A percentile compares a stretch with the other conserved stretches of the same genome.
phyloP scores from a whole-genome alignment of 1,139 yeast genomes.

The Geotrichum australiense region DNA sequence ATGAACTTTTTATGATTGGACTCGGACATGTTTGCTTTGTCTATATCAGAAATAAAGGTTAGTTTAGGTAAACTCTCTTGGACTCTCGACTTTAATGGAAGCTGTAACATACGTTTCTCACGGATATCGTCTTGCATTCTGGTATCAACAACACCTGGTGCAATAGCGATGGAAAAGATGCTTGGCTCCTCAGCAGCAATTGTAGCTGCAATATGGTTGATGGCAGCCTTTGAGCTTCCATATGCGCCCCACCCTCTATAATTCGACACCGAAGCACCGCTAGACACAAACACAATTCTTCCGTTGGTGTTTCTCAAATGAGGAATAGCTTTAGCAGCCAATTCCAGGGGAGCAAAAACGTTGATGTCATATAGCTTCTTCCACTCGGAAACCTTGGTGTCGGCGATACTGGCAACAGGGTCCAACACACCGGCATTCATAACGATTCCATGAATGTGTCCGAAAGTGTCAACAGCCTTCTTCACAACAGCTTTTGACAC shows the following conservation, averaged over 20 bases:
- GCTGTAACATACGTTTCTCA: slow-evolving; percentile 33
- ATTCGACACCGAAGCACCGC: slow-evolving; percentile 67
- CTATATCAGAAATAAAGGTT: slow-evolving; percentile 21
- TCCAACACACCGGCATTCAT: slow-evolving; percentile 86
- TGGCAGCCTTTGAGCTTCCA: slow-evolving; percentile 84
- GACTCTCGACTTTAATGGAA: neutral
- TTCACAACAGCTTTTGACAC: slow-evolving; percentile 41
- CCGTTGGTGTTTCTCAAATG: slow-evolving; percentile 53
- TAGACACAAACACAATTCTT: slow-evolving; percentile 64
- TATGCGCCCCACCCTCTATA: slow-evolving; percentile 83
- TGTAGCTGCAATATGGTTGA: slow-evolving; percentile 64
- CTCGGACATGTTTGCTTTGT: slow-evolving; percentile 50
- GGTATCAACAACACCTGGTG: slow-evolving; percentile 93
- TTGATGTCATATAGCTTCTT: slow-evolving; percentile 63
- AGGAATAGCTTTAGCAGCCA: slow-evolving; percentile 53
- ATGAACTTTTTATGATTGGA: slow-evolving; percentile 52
- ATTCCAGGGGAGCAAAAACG: slow-evolving; percentile 64
- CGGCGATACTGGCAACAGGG: slow-evolving; percentile 58
- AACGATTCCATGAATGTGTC: slow-evolving; percentile 60
- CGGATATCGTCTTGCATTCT: slow-evolving; percentile 77
- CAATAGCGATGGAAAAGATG: slow-evolving; percentile 59
- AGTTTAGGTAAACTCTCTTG: slow-evolving; percentile 8
- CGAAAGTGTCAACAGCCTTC: slow-evolving; percentile 46
- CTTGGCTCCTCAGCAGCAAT: slow-evolving; percentile 61
- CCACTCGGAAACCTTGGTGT: slow-evolving; percentile 52